phyloP scores from a whole-genome alignment of 441 rosid species.

The Gossypium aridum region DNA sequence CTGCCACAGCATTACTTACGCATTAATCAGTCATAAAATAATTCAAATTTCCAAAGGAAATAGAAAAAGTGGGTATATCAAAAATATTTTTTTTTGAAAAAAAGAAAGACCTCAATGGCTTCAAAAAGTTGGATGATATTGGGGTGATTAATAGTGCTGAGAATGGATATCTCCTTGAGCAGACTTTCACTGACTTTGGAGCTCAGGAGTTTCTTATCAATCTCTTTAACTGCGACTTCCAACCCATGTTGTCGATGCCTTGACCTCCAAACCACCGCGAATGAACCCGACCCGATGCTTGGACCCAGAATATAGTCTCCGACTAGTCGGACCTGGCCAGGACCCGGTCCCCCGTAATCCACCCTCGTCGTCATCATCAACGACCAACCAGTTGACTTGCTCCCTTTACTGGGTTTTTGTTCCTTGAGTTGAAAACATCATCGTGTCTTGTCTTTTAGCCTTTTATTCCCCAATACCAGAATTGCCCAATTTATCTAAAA shows the following conservation, averaged over 20 bases:
- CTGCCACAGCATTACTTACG: slow-evolving; percentile 24
- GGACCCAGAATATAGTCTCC: slow-evolving; percentile 70
- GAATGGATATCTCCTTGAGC: slow-evolving; percentile 68
- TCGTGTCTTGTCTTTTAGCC: background rate
- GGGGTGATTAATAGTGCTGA: slow-evolving; percentile 74
- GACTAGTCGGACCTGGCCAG: slow-evolving; percentile 29
- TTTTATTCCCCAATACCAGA: background rate
- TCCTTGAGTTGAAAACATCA: background rate
- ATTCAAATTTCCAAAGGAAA: background rate
- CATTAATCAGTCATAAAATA: background rate
- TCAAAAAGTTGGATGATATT: slow-evolving; percentile 66
- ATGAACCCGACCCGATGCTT: slow-evolving; percentile 70
- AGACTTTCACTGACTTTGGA: slow-evolving; percentile 64
- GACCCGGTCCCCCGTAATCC: slow-evolving; percentile 25
- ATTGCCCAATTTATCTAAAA: background rate
- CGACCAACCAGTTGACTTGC: slow-evolving; percentile 3
- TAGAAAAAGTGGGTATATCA: background rate
- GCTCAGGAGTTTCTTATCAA: slow-evolving; percentile 56
- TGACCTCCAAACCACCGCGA: slow-evolving; percentile 66
- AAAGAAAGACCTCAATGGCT: slow-evolving; percentile 45
- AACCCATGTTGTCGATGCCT: slow-evolving; percentile 45
- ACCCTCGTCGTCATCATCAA: slow-evolving; percentile 25
- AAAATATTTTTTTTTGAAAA: background rate
- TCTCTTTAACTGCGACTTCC: slow-evolving; percentile 72
- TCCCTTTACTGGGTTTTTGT: background rate